Conservation (phyloP, 345 rosid species). For the Noccaea bulbosa region DNA sequence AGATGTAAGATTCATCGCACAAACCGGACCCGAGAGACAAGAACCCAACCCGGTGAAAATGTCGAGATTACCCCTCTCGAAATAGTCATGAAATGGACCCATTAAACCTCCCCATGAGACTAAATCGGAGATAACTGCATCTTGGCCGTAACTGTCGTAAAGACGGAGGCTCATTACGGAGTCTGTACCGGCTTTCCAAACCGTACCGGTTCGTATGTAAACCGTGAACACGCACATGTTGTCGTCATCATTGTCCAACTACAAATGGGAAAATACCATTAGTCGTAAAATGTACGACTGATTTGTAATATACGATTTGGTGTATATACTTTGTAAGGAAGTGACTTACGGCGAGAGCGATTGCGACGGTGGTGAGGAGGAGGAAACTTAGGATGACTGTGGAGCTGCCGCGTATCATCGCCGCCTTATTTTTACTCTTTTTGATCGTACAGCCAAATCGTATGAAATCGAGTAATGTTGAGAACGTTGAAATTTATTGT, state of each 20-base stretch:
- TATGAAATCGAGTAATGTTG: constrained; percentile 16
- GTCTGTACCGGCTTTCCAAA: constrained; percentile 83
- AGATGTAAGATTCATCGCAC: constrained; percentile 76
- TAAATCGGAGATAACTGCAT: constrained; percentile 49
- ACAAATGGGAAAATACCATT: no score
- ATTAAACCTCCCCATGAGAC: constrained; percentile 87
- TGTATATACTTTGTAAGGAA: not conserved
- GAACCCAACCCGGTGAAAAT: constrained; percentile 75
- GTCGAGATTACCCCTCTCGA: constrained; percentile 89
- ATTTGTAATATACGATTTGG: not conserved
- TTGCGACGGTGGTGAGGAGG: constrained; percentile 31
- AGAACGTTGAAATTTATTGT: constrained; percentile 1
- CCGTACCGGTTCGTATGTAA: constrained; percentile 76
- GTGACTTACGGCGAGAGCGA: constrained; percentile 36
- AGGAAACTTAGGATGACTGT: constrained; percentile 31
- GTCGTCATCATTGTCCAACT: constrained; percentile 40
- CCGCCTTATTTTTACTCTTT: not conserved
- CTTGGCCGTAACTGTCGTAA: constrained; percentile 52
- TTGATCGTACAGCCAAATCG: constrained; percentile 12
- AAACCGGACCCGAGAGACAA: constrained; percentile 58
- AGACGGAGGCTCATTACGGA: constrained; percentile 62
- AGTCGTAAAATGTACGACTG: not conserved
- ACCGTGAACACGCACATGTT: constrained; percentile 70
- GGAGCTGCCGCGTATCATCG: constrained; percentile 37
- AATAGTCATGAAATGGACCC: constrained; percentile 70